A percentile compares a stretch with the other conserved stretches of the same genome.
phyloP scores from a whole-genome alignment of 1,284 basidiomycete species.

The Neolentinus lepideus region DNA sequence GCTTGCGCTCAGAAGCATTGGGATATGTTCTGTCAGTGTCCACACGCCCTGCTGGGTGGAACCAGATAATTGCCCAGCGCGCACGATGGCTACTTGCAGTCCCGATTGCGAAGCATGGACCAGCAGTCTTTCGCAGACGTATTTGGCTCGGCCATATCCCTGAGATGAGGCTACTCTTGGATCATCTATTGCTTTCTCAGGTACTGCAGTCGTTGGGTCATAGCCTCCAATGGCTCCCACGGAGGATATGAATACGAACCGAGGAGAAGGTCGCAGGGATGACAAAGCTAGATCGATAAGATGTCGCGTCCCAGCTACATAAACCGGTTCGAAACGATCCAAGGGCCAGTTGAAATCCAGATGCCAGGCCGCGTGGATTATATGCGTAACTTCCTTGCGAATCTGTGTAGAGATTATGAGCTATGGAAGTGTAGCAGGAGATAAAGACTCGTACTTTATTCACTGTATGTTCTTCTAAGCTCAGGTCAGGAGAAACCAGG shows the following conservation, averaged over 20 bases:
- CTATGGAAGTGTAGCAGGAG: too few relatives aligned
- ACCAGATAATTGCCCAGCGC: conserved; percentile 15
- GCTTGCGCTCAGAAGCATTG: conserved; percentile 11
- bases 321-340: conserved; percentile 9
- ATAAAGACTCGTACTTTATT: too few relatives aligned
- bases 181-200: conserved; percentile 12
- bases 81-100: conserved; percentile 11
- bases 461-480: too few relatives aligned
- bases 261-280: conserved; percentile 2
- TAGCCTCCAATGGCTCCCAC: conserved; percentile 9
- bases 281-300: conserved; percentile 11
- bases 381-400: conserved; percentile 13
- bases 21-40: conserved; percentile 14
- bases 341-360: conserved; percentile 15
- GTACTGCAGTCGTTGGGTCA: conserved; percentile 5
- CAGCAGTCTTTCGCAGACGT: conserved; percentile 14
- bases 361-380: conserved; percentile 16
- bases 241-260: conserved; percentile 14
- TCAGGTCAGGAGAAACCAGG: too few relatives aligned
- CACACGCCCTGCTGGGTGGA: conserved; percentile 12
- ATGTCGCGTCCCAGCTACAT: conserved; percentile 10
- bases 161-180: conserved; percentile 8
- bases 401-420: conserved; percentile 6
- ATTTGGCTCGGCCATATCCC: conserved; percentile 16
- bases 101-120: conserved; percentile 6